These are phyloP conservation scores for Vitis rupestris DNA, from an alignment of 164 flowering plant genomes.

Conservation along the genomic window DNA sequence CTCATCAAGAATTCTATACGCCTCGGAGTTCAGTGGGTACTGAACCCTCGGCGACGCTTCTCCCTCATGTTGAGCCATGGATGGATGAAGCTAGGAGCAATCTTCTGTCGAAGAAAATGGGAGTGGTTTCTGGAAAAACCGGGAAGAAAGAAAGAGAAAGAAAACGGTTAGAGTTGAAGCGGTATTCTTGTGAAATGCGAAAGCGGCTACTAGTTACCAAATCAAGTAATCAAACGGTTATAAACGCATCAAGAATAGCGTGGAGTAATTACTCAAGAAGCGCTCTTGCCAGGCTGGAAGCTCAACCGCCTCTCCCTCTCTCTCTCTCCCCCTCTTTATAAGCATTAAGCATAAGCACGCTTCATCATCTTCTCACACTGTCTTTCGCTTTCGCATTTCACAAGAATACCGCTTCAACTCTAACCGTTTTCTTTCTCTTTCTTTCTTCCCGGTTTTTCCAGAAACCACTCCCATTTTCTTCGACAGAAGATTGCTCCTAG, in stretches of 20 bases:
- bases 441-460: not conserved
- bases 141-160: not conserved
- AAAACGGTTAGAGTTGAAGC: not conserved
- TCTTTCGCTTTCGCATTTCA: slow-evolving; percentile 12
- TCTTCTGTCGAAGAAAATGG: not conserved
- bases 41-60: slow-evolving; percentile 18
- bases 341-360: no score
- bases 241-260: no score
- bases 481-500: not conserved
- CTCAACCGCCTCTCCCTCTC: no score
- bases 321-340: no score
- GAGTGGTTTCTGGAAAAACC: not conserved
- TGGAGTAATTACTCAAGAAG: no score
- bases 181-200: slow-evolving; percentile 25
- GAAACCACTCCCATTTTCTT: not conserved
- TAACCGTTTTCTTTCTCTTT: not conserved
- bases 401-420: slow-evolving; percentile 22
- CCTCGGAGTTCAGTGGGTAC: slow-evolving; percentile 56
- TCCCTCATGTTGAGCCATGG: slow-evolving; percentile 24
- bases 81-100: not conserved
- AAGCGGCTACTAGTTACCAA: not conserved
- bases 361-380: no score
- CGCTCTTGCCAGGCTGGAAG: no score
- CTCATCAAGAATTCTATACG: slow-evolving; percentile 51
- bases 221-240: no score